Conservation (phyloP, 2,329 filamentous ascomycete species). For the Rosellinia necatrix region DNA sequence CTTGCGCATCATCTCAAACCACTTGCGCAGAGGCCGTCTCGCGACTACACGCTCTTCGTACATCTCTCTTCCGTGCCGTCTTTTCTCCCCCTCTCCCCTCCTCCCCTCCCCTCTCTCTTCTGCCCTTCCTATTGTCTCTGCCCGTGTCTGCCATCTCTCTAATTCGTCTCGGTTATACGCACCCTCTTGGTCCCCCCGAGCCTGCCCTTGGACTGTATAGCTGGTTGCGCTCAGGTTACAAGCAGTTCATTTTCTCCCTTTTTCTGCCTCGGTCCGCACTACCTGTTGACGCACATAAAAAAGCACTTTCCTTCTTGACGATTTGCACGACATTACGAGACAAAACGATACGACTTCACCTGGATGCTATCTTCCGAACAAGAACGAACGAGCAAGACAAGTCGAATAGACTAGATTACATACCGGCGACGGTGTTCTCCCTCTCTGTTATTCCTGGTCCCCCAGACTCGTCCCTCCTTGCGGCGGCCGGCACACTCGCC, state of each 20-base stretch:
- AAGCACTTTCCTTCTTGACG: slow-evolving; percentile 14
- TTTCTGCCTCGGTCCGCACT: not conserved
- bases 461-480: not conserved
- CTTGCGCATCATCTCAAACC: slow-evolving; percentile 18
- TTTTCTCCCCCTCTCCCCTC: not conserved
- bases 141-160: not conserved
- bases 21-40: slow-evolving; percentile 14
- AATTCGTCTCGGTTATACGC: not conserved
- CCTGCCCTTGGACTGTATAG: not conserved
- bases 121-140: not conserved
- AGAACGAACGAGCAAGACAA: slow-evolving; percentile 16
- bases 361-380: slow-evolving; percentile 6
- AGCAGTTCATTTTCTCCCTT: not conserved
- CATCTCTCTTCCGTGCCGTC: not conserved
- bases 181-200: not conserved
- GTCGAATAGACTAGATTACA: slow-evolving; percentile 23
- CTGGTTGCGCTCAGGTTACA: slow-evolving; percentile 12
- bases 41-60: slow-evolving; percentile 3
- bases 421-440: slow-evolving; percentile 24
- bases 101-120: too few species aligned
- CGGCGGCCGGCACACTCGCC: not conserved
- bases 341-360: slow-evolving; percentile 25
- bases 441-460: not conserved
- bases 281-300: not conserved
- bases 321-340: slow-evolving; percentile 29